phyloP scores from a whole-genome alignment of 2,329 filamentous ascomycete species.

The Fusarium graminum region DNA sequence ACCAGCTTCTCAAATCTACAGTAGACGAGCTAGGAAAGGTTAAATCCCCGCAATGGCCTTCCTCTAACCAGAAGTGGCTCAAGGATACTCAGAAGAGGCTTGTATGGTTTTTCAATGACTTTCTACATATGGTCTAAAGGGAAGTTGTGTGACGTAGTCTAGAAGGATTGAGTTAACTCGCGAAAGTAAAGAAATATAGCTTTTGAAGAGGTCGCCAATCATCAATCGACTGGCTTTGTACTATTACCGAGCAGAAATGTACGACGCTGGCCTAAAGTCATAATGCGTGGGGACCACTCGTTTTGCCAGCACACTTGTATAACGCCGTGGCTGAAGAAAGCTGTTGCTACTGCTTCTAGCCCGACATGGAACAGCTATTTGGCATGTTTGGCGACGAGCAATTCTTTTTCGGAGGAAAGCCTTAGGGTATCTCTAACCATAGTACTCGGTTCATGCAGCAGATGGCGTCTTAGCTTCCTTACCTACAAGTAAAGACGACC shows the following conservation, averaged over 20 bases:
- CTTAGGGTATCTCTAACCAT: no score
- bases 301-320: not conserved
- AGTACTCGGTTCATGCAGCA: no score
- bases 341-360: not conserved
- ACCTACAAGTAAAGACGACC: no score
- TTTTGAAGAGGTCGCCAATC: conserved; percentile 4
- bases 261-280: not conserved
- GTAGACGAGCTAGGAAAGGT: not conserved
- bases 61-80: not conserved
- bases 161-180: not conserved
- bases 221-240: not conserved
- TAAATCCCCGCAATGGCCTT: not conserved
- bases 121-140: not conserved
- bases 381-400: not conserved
- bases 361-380: not conserved
- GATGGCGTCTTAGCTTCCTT: no score
- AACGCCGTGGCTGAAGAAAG: not conserved
- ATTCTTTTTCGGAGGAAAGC: not conserved
- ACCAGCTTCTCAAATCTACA: not conserved
- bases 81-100: not conserved
- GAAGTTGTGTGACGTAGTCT: not conserved
- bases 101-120: not conserved
- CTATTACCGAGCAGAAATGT: not conserved
- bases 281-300: not conserved
- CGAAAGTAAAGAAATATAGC: not conserved